A percentile compares a stretch with the other conserved stretches of the same genome.
Evolutionary conservation across 2,329 filamentous ascomycete species (phyloP).

Genomic region (Aureobasidium lini): DNA sequence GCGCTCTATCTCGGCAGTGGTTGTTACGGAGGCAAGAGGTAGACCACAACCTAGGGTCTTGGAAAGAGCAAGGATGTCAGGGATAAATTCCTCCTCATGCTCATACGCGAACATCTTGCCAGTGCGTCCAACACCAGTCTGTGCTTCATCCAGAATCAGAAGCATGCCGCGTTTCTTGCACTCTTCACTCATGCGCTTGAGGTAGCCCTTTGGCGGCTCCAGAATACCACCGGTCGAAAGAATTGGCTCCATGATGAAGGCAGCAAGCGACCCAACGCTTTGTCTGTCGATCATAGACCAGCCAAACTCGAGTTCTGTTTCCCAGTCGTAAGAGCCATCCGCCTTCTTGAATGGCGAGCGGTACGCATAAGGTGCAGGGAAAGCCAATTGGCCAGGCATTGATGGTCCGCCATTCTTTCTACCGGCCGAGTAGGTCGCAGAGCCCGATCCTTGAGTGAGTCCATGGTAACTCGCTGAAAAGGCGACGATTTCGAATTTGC

Average conservation of each 20-base stretch:
- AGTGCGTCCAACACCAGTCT: conserved; percentile 50
- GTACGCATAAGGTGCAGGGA: conserved; percentile 55
- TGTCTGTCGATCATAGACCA: conserved; percentile 54
- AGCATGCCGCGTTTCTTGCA: conserved; percentile 51
- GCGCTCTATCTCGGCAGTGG: conserved; percentile 20
- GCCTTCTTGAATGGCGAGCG: conserved; percentile 52
- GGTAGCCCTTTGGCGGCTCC: conserved; percentile 51
- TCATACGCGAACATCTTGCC: conserved; percentile 49
- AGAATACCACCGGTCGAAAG: conserved; percentile 54
- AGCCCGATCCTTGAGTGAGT: conserved; percentile 47
- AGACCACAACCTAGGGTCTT: conserved; percentile 27
- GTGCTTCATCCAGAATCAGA: conserved; percentile 53
- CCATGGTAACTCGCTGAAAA: conserved; percentile 55
- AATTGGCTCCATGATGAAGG: conserved; percentile 56
- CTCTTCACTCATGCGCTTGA: conserved; percentile 47
- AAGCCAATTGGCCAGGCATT: conserved; percentile 50
- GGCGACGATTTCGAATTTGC: conserved; percentile 58
- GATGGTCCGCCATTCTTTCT: conserved; percentile 39
- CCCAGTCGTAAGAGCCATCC: conserved; percentile 58
- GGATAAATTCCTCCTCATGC: conserved; percentile 19
- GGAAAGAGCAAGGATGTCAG: conserved; percentile 40
- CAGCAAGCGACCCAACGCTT: conserved; percentile 54
- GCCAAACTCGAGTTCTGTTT: conserved; percentile 55
- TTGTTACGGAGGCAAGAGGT: conserved; percentile 24
- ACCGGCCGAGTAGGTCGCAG: conserved; percentile 49